These are phyloP conservation scores for Paecilomyces sp. DNA, from an alignment of 2,329 filamentous ascomycete genomes.

Conservation along the genomic window DNA sequence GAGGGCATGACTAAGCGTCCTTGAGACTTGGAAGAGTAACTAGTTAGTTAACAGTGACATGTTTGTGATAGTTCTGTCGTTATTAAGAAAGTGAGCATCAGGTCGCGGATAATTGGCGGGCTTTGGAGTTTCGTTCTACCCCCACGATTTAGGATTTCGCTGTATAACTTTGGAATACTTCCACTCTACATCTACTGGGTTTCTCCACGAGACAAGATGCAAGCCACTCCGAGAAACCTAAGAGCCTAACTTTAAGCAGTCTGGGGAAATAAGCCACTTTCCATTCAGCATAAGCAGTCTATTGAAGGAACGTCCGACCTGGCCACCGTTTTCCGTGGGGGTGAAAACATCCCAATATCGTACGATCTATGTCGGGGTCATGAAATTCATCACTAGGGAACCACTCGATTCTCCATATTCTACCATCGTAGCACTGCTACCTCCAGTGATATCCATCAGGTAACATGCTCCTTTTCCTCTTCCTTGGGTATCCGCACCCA, in stretches of 20 bases:
- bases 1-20: neutral
- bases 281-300: neutral
- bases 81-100: no score
- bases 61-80: no score
- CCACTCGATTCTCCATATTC: neutral
- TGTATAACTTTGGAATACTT: no score
- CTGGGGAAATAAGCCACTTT: neutral
- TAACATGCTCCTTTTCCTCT: constrained; percentile 27
- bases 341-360: neutral
- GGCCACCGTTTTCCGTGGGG: neutral
- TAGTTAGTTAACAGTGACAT: no score
- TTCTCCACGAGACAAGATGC: neutral
- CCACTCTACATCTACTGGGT: no score
- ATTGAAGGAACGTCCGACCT: neutral
- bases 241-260: neutral
- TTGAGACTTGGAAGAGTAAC: no score
- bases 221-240: neutral
- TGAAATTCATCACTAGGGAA: neutral
- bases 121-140: no score
- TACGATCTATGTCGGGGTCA: neutral
- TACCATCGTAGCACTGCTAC: neutral
- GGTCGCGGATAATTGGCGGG: no score
- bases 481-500: constrained; percentile 39
- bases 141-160: no score
- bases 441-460: neutral